A percentile compares a stretch with the other conserved stretches of the same genome.
Conservation (phyloP, 2,329 filamentous ascomycete genomes). For the Nothopassalora personata region DNA sequence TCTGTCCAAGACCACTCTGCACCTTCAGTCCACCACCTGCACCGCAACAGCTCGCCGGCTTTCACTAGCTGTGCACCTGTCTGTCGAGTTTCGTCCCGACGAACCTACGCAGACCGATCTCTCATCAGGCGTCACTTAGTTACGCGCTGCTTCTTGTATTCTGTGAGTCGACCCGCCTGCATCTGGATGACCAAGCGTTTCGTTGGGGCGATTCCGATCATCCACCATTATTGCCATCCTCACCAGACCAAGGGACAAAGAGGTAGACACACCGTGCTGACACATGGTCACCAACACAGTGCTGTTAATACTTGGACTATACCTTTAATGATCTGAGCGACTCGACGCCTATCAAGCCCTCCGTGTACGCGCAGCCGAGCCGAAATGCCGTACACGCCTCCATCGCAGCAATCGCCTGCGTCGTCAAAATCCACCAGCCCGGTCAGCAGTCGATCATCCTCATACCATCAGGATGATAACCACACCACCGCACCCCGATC, state of each 20-base stretch:
- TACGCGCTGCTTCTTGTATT: slow-evolving; percentile 25
- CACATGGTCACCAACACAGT: slow-evolving; percentile 10
- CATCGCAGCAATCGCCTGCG: slow-evolving; percentile 59
- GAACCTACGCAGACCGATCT: slow-evolving; percentile 6
- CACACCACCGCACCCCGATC: slow-evolving; percentile 24
- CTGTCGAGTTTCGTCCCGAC: slow-evolving; percentile 17
- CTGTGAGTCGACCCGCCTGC: slow-evolving; percentile 21
- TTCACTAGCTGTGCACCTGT: slow-evolving; percentile 36
- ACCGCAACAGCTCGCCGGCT: slow-evolving; percentile 20
- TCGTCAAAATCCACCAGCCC: slow-evolving; percentile 51
- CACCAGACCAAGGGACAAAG: neutral
- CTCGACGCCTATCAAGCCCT: neutral
- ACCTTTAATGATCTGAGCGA: slow-evolving; percentile 38
- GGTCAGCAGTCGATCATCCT: slow-evolving; percentile 46
- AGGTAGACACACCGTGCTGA: neutral
- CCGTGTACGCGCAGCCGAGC: neutral
- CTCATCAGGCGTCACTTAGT: neutral
- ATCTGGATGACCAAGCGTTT: neutral
- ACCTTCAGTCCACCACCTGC: slow-evolving; percentile 3
- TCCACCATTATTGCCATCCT: neutral
- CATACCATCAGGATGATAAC: slow-evolving; percentile 40
- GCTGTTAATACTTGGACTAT: slow-evolving; percentile 20
- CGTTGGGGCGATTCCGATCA: neutral
- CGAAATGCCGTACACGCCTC: slow-evolving; percentile 84
- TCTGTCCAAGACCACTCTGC: slow-evolving; percentile 4